These are phyloP conservation scores for Ophiostoma quercus DNA, from an alignment of 2,329 filamentous ascomycete genomes.

Conservation along the genomic window DNA sequence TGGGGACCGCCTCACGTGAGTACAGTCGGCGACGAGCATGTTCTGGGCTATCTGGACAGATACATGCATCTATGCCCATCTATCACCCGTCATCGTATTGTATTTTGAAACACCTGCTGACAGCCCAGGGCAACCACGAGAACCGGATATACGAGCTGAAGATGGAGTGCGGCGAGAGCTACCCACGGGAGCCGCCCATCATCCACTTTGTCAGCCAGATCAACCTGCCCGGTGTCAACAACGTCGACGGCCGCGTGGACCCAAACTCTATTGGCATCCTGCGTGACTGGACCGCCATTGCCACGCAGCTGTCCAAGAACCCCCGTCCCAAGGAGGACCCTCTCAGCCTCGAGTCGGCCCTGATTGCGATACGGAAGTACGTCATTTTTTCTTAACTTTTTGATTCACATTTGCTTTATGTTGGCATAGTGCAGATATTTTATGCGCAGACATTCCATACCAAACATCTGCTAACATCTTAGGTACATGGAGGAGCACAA, in stretches of 20 bases:
- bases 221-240: constrained; percentile 92
- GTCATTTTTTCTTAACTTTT: neutral
- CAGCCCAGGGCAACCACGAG: constrained; percentile 73
- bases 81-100: neutral
- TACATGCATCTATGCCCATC: neutral
- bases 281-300: constrained; percentile 85
- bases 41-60: neutral
- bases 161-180: constrained; percentile 86
- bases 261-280: constrained; percentile 77
- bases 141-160: constrained; percentile 98
- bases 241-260: constrained; percentile 76
- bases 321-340: constrained; percentile 34
- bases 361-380: constrained; percentile 36
- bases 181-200: constrained; percentile 82
- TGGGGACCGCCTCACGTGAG: constrained; percentile 91
- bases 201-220: constrained; percentile 92
- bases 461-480: neutral
- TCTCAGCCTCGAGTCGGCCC: constrained; percentile 35
- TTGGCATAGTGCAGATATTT: neutral
- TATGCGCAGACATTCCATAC: no score
- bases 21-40: neutral
- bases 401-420: neutral
- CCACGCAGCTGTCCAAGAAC: constrained; percentile 62
- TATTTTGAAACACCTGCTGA: neutral
- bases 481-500: constrained; percentile 97